These are phyloP conservation scores for Luffa acutangula DNA, from an alignment of 306 rosid genomes.

Conservation along the genomic window DNA sequence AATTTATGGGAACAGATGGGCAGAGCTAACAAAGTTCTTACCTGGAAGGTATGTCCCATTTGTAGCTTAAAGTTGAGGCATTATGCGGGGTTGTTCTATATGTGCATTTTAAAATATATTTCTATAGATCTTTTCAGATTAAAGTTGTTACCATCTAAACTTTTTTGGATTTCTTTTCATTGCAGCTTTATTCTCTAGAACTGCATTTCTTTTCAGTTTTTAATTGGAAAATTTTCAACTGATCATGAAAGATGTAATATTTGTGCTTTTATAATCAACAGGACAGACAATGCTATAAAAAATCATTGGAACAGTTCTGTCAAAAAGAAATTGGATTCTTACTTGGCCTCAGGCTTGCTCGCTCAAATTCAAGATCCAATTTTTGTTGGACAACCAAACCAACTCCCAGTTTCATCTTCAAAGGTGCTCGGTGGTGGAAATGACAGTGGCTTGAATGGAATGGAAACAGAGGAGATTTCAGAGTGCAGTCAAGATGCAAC, in stretches of 20 bases:
- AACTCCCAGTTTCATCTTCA: slow-evolving; percentile 39
- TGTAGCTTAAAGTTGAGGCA: neutral
- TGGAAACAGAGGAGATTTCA: slow-evolving; percentile 66
- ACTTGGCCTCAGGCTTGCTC: slow-evolving; percentile 86
- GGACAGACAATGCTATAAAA: slow-evolving; percentile 98
- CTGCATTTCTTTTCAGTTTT: slow-evolving; percentile 5
- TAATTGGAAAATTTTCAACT: neutral
- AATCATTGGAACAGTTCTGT: slow-evolving; percentile 99
- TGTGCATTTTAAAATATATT: neutral
- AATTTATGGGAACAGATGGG: slow-evolving; percentile 92
- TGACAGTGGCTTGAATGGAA: slow-evolving; percentile 45
- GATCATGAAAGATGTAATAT: neutral
- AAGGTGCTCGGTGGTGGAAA: slow-evolving; percentile 60
- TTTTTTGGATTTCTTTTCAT: neutral
- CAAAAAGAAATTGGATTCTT: slow-evolving; percentile 93
- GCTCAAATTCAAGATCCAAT: slow-evolving; percentile 45
- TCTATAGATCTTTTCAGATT: neutral
- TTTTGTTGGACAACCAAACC: slow-evolving; percentile 42
- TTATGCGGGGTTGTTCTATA: neutral
- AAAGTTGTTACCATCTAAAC: neutral
- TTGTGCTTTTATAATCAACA: slow-evolving; percentile 24
- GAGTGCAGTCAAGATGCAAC: slow-evolving; percentile 85
- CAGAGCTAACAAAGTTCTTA: slow-evolving; percentile 81
- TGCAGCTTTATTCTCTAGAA: neutral
- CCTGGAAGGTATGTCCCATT: slow-evolving; percentile 72